Evolutionary conservation across 2,329 filamentous ascomycete genomes (phyloP).

Genomic region (Colletotrichum falcatum): DNA sequence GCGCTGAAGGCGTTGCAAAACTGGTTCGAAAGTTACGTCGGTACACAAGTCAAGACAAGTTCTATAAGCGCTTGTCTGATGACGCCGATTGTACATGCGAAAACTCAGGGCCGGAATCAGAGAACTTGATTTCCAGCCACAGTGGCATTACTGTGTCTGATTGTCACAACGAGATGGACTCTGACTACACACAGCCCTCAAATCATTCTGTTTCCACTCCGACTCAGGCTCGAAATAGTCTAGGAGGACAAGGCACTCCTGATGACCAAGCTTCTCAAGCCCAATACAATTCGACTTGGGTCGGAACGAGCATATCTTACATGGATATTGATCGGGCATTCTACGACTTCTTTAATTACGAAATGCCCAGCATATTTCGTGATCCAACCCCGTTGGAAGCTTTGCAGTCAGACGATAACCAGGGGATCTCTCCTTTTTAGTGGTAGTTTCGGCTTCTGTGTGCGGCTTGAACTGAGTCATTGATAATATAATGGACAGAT

Average conservation of each 20-base stretch:
- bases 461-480: too few relatives aligned
- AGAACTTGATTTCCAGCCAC: not conserved
- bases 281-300: conserved; percentile 8
- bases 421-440: not conserved
- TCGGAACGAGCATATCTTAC: conserved; percentile 1
- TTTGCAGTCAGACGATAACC: not conserved
- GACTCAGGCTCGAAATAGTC: not conserved
- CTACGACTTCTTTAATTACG: conserved; percentile 42
- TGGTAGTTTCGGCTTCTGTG: not conserved
- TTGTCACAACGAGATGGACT: not conserved
- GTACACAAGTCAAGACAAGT: not conserved
- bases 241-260: not conserved
- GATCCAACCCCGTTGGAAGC: conserved; percentile 13
- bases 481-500: too few relatives aligned
- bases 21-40: conserved; percentile 33
- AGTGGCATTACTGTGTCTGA: too few relatives aligned
- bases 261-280: not conserved
- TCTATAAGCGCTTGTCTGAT: not conserved
- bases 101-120: too few relatives aligned
- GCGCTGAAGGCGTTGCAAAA: conserved; percentile 35
- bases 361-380: conserved; percentile 40
- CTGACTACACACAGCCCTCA: not conserved
- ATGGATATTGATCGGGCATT: conserved; percentile 40
- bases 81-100: not conserved
- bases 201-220: not conserved